phyloP scores from a whole-genome alignment of 164 flowering plant species.

The Chloranthus sessilifolius region DNA sequence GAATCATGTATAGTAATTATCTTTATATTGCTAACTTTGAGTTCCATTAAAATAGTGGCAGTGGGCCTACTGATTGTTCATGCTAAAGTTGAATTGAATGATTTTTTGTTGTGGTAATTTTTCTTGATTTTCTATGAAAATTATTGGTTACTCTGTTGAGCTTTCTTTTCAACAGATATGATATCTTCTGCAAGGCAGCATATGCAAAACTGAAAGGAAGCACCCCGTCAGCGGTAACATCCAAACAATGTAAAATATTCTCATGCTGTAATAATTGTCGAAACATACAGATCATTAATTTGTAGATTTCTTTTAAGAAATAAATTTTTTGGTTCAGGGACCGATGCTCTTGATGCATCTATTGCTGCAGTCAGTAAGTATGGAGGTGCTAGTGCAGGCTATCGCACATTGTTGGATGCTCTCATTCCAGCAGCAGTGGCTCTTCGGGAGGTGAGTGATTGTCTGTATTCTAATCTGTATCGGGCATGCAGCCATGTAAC shows the following conservation, averaged over 20 bases:
- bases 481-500: not conserved
- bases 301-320: not conserved
- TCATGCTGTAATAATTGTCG: not conserved
- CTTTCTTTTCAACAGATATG: slow-evolving; percentile 44
- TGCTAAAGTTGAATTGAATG: too few species aligned
- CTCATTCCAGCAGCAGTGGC: slow-evolving; percentile 78
- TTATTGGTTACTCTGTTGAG: too few species aligned
- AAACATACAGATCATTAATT: not conserved
- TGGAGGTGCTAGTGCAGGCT: slow-evolving; percentile 90
- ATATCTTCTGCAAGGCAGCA: slow-evolving; percentile 81
- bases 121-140: too few species aligned
- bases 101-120: too few species aligned
- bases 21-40: slow-evolving; percentile 5
- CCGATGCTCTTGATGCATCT: slow-evolving; percentile 75
- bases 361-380: slow-evolving; percentile 86
- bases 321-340: slow-evolving; percentile 54
- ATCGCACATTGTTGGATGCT: slow-evolving; percentile 86
- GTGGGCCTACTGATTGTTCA: too few species aligned
- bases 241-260: slow-evolving; percentile 62
- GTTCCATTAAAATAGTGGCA: not conserved
- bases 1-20: slow-evolving; percentile 55
- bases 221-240: slow-evolving; percentile 25
- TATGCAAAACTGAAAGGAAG: slow-evolving; percentile 55
- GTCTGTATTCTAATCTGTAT: not conserved
- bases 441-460: slow-evolving; percentile 56